phyloP scores from a whole-genome alignment of 2,329 filamentous ascomycete species.

The Trichoderma atroviride region DNA sequence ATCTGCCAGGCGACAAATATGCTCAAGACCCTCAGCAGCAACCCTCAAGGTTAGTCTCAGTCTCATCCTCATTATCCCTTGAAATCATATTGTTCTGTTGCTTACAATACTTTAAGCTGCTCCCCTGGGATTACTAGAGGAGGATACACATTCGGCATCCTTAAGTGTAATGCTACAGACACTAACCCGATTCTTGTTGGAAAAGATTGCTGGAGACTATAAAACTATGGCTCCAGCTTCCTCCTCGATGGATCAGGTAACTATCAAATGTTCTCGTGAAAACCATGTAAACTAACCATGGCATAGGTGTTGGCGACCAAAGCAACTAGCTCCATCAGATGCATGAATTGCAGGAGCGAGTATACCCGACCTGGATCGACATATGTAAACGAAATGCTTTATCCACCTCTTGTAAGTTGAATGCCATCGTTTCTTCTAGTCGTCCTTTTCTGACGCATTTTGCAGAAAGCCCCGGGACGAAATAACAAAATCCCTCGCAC shows the following conservation, averaged over 20 bases:
- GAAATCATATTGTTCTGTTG: neutral
- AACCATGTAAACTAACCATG: no score
- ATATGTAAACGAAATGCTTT: constrained; percentile 83
- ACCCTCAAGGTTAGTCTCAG: constrained; percentile 66
- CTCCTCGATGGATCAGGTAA: constrained; percentile 69
- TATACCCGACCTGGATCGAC: constrained; percentile 77
- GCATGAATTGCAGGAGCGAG: constrained; percentile 85
- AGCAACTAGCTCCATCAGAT: constrained; percentile 74
- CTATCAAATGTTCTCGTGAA: constrained; percentile 1
- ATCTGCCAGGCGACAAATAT: constrained; percentile 97
- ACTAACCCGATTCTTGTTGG: constrained; percentile 81
- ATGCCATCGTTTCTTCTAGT: no score
- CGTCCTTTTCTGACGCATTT: neutral
- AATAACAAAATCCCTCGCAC: constrained; percentile 56
- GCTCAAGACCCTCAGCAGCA: constrained; percentile 82
- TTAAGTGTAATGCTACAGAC: constrained; percentile 83
- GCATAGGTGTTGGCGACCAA: constrained; percentile 62
- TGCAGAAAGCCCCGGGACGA: constrained; percentile 51
- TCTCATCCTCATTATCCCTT: neutral
- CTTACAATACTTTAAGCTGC: constrained; percentile 51
- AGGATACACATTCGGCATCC: constrained; percentile 72
- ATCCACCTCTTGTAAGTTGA: constrained; percentile 56
- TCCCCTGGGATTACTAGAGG: constrained; percentile 80
- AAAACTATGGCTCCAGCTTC: constrained; percentile 65
- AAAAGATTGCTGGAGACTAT: constrained; percentile 78